These are phyloP conservation scores for Starmera caribaea DNA, from an alignment of 805 yeast species.

Conservation along the genomic window DNA sequence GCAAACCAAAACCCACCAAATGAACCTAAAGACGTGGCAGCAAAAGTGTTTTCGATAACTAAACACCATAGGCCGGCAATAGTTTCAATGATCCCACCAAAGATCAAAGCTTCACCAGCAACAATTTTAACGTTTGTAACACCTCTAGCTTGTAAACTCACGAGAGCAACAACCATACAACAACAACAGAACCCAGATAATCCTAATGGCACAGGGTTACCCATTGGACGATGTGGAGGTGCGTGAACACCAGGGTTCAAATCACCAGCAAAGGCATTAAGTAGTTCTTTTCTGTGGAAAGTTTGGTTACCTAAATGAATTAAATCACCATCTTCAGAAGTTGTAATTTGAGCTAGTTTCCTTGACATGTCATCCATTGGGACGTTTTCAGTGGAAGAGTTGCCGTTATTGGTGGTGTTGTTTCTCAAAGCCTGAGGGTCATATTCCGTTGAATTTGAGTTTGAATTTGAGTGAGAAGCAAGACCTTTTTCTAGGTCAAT, in stretches of 20 bases:
- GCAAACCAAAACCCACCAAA: slow-evolving; percentile 73
- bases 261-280: slow-evolving; percentile 55
- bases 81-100: slow-evolving; percentile 65
- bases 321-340: slow-evolving; percentile 24
- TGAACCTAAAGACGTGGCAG: slow-evolving; percentile 42
- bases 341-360: slow-evolving; percentile 7
- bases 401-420: not conserved
- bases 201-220: slow-evolving; percentile 73
- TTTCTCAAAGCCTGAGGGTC: slow-evolving; percentile 3
- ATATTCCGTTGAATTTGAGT: slow-evolving; percentile 9
- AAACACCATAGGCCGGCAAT: slow-evolving; percentile 72
- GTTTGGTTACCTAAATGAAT: slow-evolving; percentile 30
- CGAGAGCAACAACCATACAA: slow-evolving; percentile 48
- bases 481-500: slow-evolving; percentile 13
- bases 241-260: slow-evolving; percentile 36
- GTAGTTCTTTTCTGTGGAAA: slow-evolving; percentile 43
- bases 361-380: not conserved
- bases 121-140: slow-evolving; percentile 50
- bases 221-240: slow-evolving; percentile 41
- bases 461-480: not conserved
- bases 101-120: slow-evolving; percentile 57
- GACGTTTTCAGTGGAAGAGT: too few species aligned
- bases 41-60: slow-evolving; percentile 68
- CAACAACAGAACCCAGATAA: slow-evolving; percentile 55
- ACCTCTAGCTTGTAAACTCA: slow-evolving; percentile 61